These are phyloP conservation scores for Chlorociboria aeruginascens DNA, from an alignment of 495 filamentous ascomycete genomes.

Conservation along the genomic window DNA sequence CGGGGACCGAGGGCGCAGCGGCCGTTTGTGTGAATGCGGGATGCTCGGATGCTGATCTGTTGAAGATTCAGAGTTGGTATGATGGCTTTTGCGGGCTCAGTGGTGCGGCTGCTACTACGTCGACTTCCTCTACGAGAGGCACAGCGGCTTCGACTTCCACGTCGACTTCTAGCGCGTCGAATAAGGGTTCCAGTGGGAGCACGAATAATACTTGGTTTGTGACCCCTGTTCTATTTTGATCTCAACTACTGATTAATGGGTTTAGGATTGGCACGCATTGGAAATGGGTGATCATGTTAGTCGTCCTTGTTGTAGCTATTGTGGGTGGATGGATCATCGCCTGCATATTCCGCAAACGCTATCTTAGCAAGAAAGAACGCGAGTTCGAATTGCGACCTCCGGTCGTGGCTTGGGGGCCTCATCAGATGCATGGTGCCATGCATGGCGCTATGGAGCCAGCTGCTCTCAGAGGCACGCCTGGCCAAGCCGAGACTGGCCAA, in stretches of 20 bases:
- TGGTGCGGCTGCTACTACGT: not conserved
- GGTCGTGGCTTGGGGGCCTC: constrained; percentile 13
- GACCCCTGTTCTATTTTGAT: not conserved
- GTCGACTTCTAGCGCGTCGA: not conserved
- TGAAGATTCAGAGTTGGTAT: constrained; percentile 37
- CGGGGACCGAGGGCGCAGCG: constrained; percentile 9
- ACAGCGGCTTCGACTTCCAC: constrained; percentile 4
- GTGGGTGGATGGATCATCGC: constrained; percentile 40
- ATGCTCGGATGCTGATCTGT: constrained; percentile 20
- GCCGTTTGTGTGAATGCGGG: constrained; percentile 3
- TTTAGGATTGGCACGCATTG: constrained; percentile 39
- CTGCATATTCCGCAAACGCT: constrained; percentile 37
- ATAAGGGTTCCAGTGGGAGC: not conserved
- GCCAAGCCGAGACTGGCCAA: constrained; percentile 5
- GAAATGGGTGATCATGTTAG: constrained; percentile 45
- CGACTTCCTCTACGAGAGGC: not conserved
- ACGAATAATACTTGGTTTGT: constrained; percentile 4
- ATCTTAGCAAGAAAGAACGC: constrained; percentile 38
- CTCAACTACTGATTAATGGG: not conserved
- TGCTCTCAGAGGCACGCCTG: too few relatives aligned
- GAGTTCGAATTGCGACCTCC: constrained; percentile 33
- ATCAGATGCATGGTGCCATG: constrained; percentile 9
- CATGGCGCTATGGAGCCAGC: not conserved
- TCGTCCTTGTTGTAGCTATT: constrained; percentile 38
- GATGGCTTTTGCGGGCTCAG: constrained; percentile 23